Evolutionary conservation across 805 yeast genomes (phyloP), one percentile per base, ranked within the genome.

Genomic region (Pichia eremophila): DNA sequence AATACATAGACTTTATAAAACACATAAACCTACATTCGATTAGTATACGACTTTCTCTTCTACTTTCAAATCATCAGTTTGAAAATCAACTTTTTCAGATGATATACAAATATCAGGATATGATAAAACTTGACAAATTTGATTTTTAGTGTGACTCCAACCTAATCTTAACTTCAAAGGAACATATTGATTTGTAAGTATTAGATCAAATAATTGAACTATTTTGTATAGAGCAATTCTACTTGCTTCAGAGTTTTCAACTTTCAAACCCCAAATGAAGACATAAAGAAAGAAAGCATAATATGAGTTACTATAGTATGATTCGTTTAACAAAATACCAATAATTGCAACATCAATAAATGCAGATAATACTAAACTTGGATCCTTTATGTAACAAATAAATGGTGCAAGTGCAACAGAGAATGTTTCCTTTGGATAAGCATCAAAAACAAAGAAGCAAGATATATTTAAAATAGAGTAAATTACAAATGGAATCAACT

Each of bases 401-500:
- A 71, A 57, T 1, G 74, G 75, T 7, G 58, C 44, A 6, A 69
- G 28, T 0, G 72, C 72, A 31, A 51, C 41, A 15, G 70, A 57
- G 12, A 71, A 53, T 2, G 57, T 55, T 14, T 56, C 57, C 1
- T 53, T 47, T 1, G 73, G 70, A 43, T 61, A 66, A 8, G 61
- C 53, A 37, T 70, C 73, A 32, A 57, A 48, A 5, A 63, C 58
- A 40, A 63, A 54, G 48, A 57, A 68, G 22, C 63, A 61, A 29
- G 64, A 54, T 37, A 69, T 51, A 48, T 71, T 71, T 46, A 71
- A 55, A n/a, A 64, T 54, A 4, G 75, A 70, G 50, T 70, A 71
- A 9, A 65, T 58, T n/a, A 65, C 61, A 53, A 70, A 71, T 2
- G 75, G 74, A 28, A 66, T 47, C 40, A 71, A 50, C 49, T 71